phyloP scores from a whole-genome alignment of 768 basidiomycete genomes.

The Rhodotorula taiwanensis region DNA sequence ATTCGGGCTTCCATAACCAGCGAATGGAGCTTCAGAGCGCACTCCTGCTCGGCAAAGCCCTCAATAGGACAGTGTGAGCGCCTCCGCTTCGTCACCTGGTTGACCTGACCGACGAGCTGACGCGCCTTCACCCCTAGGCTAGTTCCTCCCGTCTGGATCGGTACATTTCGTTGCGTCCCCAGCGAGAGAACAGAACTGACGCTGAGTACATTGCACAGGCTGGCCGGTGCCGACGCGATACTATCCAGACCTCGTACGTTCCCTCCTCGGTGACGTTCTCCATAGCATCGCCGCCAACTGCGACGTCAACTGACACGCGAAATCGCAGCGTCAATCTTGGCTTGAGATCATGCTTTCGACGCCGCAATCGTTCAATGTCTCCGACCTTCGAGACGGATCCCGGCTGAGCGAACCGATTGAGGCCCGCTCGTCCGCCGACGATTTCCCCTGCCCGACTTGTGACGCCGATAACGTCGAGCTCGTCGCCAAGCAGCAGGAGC shows the following conservation, averaged over 20 bases:
- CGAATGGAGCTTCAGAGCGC: slow-evolving; percentile 77
- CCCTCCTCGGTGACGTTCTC: rapidly evolving
- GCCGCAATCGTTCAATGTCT: slow-evolving; percentile 25
- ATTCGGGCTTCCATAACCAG: slow-evolving; percentile 78
- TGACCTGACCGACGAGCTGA: background rate
- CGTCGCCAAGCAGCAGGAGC: background rate
- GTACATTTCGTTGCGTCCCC: background rate
- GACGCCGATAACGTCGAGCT: slow-evolving; percentile 9
- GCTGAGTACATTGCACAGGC: slow-evolving; percentile 46
- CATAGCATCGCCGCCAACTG: too few relatives aligned
- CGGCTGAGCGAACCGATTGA: slow-evolving; percentile 5
- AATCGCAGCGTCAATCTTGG: slow-evolving; percentile 30
- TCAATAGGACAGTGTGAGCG: slow-evolving; percentile 54
- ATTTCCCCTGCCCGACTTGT: slow-evolving; percentile 15
- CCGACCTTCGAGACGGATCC: background rate
- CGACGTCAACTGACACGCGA: too few relatives aligned
- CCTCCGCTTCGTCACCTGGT: background rate
- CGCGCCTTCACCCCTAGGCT: slow-evolving; percentile 43
- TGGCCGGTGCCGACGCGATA: slow-evolving; percentile 56
- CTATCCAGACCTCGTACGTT: slow-evolving; percentile 50
- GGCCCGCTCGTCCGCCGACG: background rate
- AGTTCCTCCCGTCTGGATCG: slow-evolving; percentile 63
- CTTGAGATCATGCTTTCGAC: slow-evolving; percentile 16
- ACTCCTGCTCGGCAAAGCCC: slow-evolving; percentile 57
- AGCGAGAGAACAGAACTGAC: background rate